A percentile compares a stretch with the other conserved stretches of the same genome.
Evolutionary conservation across 2,329 filamentous ascomycete genomes (phyloP).

Genomic region (Pseudodiploospora longispora): DNA sequence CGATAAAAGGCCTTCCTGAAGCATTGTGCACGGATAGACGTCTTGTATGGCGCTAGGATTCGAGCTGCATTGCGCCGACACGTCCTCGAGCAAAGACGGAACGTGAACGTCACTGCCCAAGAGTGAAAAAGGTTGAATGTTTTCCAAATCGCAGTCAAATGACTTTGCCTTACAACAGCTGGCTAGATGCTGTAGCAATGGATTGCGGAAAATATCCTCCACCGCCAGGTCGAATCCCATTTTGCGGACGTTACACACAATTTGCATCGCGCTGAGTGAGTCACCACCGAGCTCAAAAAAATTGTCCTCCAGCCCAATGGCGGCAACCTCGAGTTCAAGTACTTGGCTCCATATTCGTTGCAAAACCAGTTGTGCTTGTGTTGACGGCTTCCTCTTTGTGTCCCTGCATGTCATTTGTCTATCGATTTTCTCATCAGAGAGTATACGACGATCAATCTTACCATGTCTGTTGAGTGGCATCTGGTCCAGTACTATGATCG

Average conservation of each 20-base stretch:
- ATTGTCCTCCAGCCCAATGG: slow-evolving; percentile 22
- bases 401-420: neutral
- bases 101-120: neutral
- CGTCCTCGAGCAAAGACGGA: neutral
- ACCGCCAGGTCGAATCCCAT: slow-evolving; percentile 7
- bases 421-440: too few relatives aligned
- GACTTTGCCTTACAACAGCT: neutral
- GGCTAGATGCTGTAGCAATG: slow-evolving; percentile 4
- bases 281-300: slow-evolving; percentile 37
- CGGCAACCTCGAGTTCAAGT: neutral
- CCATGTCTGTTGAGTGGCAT: neutral
- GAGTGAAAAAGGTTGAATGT: slow-evolving; percentile 6
- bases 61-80: neutral
- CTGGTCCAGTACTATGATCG: neutral
- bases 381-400: neutral
- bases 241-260: slow-evolving; percentile 28
- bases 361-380: neutral
- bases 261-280: slow-evolving; percentile 35
- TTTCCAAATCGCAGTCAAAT: neutral
- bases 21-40: slow-evolving; percentile 26
- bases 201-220: slow-evolving; percentile 7
- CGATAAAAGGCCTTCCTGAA: slow-evolving; percentile 29
- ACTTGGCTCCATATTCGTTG: neutral
- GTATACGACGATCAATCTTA: neutral
- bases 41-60: slow-evolving; percentile 16